Conservation (phyloP, 2,329 filamentous ascomycete genomes). For the Epichloe coenophiala region DNA sequence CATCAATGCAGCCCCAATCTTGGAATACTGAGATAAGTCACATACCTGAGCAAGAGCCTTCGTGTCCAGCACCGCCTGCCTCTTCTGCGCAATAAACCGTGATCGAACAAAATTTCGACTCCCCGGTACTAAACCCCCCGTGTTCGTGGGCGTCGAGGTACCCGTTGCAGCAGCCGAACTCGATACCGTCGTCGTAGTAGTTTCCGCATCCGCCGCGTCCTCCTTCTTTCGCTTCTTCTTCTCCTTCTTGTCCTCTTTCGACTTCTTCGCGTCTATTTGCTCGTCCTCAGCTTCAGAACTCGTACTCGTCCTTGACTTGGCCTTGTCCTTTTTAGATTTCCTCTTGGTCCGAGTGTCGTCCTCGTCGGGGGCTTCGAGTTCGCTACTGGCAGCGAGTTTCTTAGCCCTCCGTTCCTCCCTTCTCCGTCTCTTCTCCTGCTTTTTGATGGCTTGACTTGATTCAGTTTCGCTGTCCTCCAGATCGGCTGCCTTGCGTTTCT, state of each 20-base stretch:
- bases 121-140: slow-evolving; percentile 32
- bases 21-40: background rate
- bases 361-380: slow-evolving; percentile 10
- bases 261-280: slow-evolving; percentile 18
- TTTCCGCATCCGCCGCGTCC: slow-evolving; percentile 18
- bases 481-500: slow-evolving; percentile 35
- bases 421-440: slow-evolving; percentile 22
- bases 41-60: slow-evolving; percentile 75
- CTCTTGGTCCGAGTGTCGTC: slow-evolving; percentile 29
- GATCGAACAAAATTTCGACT: slow-evolving; percentile 63
- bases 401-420: slow-evolving; percentile 24
- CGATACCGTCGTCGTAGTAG: slow-evolving; percentile 11
- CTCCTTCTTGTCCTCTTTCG: slow-evolving; percentile 27
- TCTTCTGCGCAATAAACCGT: slow-evolving; percentile 80
- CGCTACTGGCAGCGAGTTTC: slow-evolving; percentile 8
- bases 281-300: slow-evolving; percentile 10
- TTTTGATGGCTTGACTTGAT: slow-evolving; percentile 12
- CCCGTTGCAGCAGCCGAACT: slow-evolving; percentile 20
- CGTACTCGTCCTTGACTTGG: slow-evolving; percentile 10
- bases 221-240: slow-evolving; percentile 37
- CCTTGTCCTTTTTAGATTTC: slow-evolving; percentile 17
- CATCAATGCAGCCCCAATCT: too few relatives aligned
- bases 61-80: slow-evolving; percentile 65
- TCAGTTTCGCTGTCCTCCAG: slow-evolving; percentile 13
- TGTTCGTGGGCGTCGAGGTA: slow-evolving; percentile 24